These are phyloP conservation scores for Fusarium redolens DNA, from an alignment of 2,329 filamentous ascomycete genomes.

Conservation along the genomic window DNA sequence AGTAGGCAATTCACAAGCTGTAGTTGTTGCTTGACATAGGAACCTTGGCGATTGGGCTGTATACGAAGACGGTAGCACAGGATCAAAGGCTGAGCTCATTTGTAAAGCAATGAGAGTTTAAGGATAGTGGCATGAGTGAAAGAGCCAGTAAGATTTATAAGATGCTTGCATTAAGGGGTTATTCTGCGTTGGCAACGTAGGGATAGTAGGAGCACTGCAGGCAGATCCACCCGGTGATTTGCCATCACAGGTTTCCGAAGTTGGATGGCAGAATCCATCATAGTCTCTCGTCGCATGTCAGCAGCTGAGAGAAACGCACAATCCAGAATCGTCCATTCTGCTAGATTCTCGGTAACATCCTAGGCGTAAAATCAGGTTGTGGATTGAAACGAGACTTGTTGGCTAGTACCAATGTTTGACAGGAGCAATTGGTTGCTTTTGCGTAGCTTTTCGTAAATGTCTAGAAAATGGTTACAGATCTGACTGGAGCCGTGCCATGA, in stretches of 20 bases:
- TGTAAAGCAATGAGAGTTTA: neutral
- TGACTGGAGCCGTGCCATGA: neutral
- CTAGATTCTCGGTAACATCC: neutral
- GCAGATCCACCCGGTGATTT: slow-evolving; percentile 4
- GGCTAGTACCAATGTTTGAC: neutral
- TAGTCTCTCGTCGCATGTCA: neutral
- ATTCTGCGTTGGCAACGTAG: slow-evolving; percentile 3
- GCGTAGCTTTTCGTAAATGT: neutral
- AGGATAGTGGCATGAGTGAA: neutral
- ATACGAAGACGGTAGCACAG: slow-evolving; percentile 19
- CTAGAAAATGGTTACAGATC: neutral
- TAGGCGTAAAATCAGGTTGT: neutral
- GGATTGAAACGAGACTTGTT: neutral
- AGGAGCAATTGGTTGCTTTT: neutral
- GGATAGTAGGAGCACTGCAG: neutral
- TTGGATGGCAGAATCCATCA: neutral
- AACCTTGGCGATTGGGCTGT: slow-evolving; percentile 3
- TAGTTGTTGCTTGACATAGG: neutral
- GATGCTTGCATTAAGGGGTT: slow-evolving; percentile 5
- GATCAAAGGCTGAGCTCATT: neutral
- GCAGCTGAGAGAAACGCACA: neutral
- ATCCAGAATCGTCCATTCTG: neutral
- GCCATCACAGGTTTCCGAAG: neutral
- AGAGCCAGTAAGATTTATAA: neutral
- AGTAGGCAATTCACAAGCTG: neutral